Conservation (phyloP, 805 yeast genomes). For the Pichia sporocuriosa region DNA sequence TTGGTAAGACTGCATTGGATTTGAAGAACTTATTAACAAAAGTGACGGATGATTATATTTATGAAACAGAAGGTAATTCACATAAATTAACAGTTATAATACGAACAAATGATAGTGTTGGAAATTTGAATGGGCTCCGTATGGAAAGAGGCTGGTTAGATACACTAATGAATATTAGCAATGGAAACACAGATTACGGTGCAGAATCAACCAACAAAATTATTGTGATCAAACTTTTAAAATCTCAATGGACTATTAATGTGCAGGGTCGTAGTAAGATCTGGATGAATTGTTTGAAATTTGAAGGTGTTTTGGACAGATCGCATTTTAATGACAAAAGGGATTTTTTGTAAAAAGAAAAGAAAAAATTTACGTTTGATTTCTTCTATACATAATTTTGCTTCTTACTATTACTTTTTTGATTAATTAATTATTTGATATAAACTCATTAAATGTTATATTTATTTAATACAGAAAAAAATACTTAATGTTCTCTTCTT, state of each 20-base stretch:
- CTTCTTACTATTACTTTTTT: too few relatives aligned
- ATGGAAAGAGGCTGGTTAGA: slow-evolving; percentile 27
- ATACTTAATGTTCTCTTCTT: slow-evolving; percentile 51
- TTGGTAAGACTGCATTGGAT: slow-evolving; percentile 24
- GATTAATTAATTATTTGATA: background rate
- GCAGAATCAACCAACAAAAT: slow-evolving; percentile 9
- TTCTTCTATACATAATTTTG: too few relatives aligned
- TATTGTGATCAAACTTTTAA: slow-evolving; percentile 36
- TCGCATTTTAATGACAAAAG: slow-evolving; percentile 17
- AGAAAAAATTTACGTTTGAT: too few relatives aligned
- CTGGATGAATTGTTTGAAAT: slow-evolving; percentile 23
- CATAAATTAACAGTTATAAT: slow-evolving; percentile 21
- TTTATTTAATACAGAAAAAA: background rate
- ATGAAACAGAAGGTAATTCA: slow-evolving; percentile 15
- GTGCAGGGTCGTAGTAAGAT: slow-evolving; percentile 16
- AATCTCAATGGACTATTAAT: slow-evolving; percentile 38
- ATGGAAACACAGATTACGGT: slow-evolving; percentile 3
- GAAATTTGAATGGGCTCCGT: slow-evolving; percentile 23
- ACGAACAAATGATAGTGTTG: slow-evolving; percentile 16
- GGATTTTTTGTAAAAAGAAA: slow-evolving; percentile 19
- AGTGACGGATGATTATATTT: slow-evolving; percentile 23
- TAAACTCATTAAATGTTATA: background rate
- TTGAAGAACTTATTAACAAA: slow-evolving; percentile 16
- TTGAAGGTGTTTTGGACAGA: slow-evolving; percentile 26
- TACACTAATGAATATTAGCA: slow-evolving; percentile 6